Base-by-base conservation (phyloP, 352 stramenopile genomes). In the Pythium plurisporium region DNA sequence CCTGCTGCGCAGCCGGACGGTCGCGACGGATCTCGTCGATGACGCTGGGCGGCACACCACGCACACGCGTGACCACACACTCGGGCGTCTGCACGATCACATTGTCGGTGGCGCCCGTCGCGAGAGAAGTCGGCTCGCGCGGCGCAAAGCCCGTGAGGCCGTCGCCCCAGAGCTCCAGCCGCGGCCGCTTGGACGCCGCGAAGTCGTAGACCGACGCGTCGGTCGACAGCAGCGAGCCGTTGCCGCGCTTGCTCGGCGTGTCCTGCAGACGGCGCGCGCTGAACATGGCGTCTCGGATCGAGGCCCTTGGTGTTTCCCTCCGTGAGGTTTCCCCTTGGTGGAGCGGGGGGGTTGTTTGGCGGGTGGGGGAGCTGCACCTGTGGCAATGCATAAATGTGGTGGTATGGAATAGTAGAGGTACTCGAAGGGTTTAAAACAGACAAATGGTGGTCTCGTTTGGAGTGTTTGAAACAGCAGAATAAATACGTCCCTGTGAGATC, bases 191-290 rank as follows among this genome's bases (percentile, higher is more conserved):
- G 59, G 67, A 50, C 15, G 47, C 44, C 20, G 59, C 36, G 6
- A 62, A 51, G 29, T 64, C 61, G 41, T 42, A 40, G 15, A 42
- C 40, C 17, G 45, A 22, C 15, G 45, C 36, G 14, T 56, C 71
- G 15, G 66, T 31, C 10, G 17, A 26, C n/a, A 67, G 49, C 15
- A 82, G 67, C 51, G 80, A 66, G 40, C 67, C 74, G 36, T 64
- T 67, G 56, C 68, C 63, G 62, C 82, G 76, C 77, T 89, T 89
- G 38, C 68, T 64, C 37, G 79, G 73, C 69, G 79, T 65, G 25
- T 87, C 78, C n/a, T 65, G 67, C 55, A 77, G 76, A 72, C 85
- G 85, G 22, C 79, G 77, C n/a, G 78, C 65, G 51, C 76, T 80
- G 50, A 92, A 92, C 82, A 92, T 92, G 19, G 4, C 1, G 6